Conservation (phyloP, 148 eudicot genomes). For the Mesembryanthemum crystallinum region DNA sequence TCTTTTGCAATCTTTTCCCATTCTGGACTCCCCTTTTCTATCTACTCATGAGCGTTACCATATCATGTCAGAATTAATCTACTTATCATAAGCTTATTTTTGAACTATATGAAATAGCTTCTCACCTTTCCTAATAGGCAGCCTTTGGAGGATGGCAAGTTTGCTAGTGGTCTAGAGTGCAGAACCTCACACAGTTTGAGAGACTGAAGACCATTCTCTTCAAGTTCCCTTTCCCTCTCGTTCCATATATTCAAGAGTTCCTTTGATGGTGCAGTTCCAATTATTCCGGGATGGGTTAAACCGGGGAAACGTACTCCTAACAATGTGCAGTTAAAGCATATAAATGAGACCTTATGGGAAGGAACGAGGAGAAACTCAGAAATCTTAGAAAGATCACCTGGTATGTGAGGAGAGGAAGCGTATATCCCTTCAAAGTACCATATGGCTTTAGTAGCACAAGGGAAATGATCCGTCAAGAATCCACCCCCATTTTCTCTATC, state of each 20-base stretch:
- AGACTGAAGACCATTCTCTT: slow-evolving; percentile 70
- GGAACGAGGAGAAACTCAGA: not conserved
- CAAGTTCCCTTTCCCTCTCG: slow-evolving; percentile 66
- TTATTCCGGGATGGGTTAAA: slow-evolving; percentile 85
- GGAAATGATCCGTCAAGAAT: slow-evolving; percentile 91
- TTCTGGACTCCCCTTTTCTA: slow-evolving; percentile 56
- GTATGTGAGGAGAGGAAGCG: slow-evolving; percentile 88
- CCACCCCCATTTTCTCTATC: slow-evolving; percentile 96
- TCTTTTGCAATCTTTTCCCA: slow-evolving; percentile 80
- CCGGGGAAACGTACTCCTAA: slow-evolving; percentile 94
- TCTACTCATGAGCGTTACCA: slow-evolving; percentile 35
- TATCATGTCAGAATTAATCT: not conserved
- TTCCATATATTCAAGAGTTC: slow-evolving; percentile 88
- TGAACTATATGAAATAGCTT: not conserved
- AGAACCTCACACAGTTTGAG: slow-evolving; percentile 81
- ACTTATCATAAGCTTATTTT: not conserved
- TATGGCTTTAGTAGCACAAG: slow-evolving; percentile 84
- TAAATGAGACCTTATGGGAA: not conserved
- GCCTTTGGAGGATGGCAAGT: slow-evolving; percentile 79
- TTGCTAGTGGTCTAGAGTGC: slow-evolving; percentile 81
- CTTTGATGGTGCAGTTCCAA: slow-evolving; percentile 93
- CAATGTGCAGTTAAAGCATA: slow-evolving; percentile 1
- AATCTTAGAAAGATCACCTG: slow-evolving; percentile 46
- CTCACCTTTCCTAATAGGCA: slow-evolving; percentile 84
- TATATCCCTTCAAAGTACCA: slow-evolving; percentile 99